Percentiles rank a stretch among this genome's conserved stretches.
phyloP scores from a whole-genome alignment of 2,329 filamentous ascomycete species.

The Cladobotryum protrusum region DNA sequence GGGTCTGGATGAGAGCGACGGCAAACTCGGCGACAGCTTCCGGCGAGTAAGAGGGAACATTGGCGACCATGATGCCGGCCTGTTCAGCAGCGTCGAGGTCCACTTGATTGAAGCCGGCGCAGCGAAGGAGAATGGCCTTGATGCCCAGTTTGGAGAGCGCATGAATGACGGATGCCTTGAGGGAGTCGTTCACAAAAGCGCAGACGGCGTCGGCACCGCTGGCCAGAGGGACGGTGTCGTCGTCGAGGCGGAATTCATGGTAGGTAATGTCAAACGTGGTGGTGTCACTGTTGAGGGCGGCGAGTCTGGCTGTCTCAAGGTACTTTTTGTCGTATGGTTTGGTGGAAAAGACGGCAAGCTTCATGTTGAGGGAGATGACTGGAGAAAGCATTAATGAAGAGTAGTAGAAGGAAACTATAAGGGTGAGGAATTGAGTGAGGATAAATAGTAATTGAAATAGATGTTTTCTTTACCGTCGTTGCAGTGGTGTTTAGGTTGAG shows the following conservation, averaged over 20 bases:
- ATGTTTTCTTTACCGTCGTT: no score
- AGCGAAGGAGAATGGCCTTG: slow-evolving; percentile 56
- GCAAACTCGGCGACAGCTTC: slow-evolving; percentile 66
- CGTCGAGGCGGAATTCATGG: slow-evolving; percentile 51
- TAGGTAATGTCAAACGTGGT: slow-evolving; percentile 44
- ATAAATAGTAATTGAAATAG: no score
- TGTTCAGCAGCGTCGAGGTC: slow-evolving; percentile 50
- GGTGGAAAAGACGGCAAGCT: slow-evolving; percentile 57
- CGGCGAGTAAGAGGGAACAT: slow-evolving; percentile 62
- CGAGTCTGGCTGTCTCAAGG: slow-evolving; percentile 37
- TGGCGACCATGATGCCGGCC: slow-evolving; percentile 55
- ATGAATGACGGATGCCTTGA: slow-evolving; percentile 45
- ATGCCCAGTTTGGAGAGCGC: slow-evolving; percentile 45
- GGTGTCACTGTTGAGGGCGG: slow-evolving; percentile 17
- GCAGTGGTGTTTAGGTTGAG: no score
- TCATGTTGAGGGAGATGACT: slow-evolving; percentile 35
- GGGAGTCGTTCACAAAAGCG: slow-evolving; percentile 61
- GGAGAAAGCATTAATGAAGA: background rate
- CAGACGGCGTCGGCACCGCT: slow-evolving; percentile 52
- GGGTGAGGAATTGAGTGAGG: background rate
- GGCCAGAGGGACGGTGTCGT: slow-evolving; percentile 51
- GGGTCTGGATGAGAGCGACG: slow-evolving; percentile 59
- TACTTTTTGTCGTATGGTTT: slow-evolving; percentile 57
- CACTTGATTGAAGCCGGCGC: slow-evolving; percentile 64
- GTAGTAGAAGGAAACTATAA: background rate